Base-by-base conservation (phyloP, 2,329 filamentous ascomycete genomes). In the Aspergillus sp. region DNA sequence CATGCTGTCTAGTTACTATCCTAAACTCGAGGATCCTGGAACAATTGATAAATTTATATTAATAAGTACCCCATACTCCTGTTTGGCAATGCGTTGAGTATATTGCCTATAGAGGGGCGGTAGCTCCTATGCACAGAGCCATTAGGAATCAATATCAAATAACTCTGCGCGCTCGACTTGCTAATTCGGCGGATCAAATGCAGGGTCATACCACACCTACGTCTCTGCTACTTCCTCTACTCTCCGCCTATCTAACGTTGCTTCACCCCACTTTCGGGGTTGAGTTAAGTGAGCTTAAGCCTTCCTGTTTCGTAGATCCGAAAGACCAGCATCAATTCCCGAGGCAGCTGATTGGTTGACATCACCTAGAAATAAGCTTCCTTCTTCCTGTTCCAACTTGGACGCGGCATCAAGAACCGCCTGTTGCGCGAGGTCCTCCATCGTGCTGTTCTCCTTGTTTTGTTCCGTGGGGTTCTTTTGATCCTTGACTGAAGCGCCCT, bases 281-380 rank as follows among this genome's bases (percentile, higher is more conserved):
- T n/a, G 12, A 41, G 5, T n/a, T 46, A 33, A n/a, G 23, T 19
- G 33, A 39, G 62, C 46, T 25, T 66, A 62, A 37, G 60, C 57
- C 31, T 63, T 70, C 41, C 70, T 62, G 52, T 63, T 65, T n/a
- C 90, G 23, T 91, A 97, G 75, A 83, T 97, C 27, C 93, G 92
- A 70, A 93, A 96, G 90, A 87, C 91, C 9, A 88, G 90, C 41
- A 86, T 92, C 73, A 17, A 70, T 63, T 5, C 64, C 66, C 3
- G 69, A 66, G 8, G 67, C 60, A 33, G 64, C 60, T 35, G 46
- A 17, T 19, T 21, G 53, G 27, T 67, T 60, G 52, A 61, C 52
- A 53, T 73, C 69, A 11, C 68, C 70, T 12, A 62, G 60, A 48
- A 70, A 60, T 2, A 70, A 56, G 27, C 64, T 66, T 1, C 65